Evolutionary conservation across 1,284 basidiomycete species (phyloP), one percentile per base, ranked within the genome.

Genomic region (Trametes pubescens): DNA sequence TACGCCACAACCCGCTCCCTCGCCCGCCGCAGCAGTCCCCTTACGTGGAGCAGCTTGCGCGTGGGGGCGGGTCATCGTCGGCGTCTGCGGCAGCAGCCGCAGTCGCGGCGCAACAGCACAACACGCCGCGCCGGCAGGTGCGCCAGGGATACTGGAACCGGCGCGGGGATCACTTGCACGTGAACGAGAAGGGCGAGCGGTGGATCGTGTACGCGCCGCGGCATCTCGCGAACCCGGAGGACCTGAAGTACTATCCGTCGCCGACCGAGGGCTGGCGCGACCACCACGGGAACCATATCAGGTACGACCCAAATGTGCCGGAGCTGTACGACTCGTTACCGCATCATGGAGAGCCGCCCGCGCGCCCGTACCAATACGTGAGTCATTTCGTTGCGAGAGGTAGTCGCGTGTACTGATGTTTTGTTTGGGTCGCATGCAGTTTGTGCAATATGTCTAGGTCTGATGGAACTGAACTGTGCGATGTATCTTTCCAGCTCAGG

Each of bases 91-190:
- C 72, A 66, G 51, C 70, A 65, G 8, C 70, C 69, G 40, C 55
- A 2, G 47, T 43, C 48, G 16, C 51, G 40, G 26, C 51, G 62
- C 58, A 60, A 24, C 60, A 65, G 40, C 58, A 63, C 22, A 59
- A 13, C 43, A 18, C 57, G 35, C 51, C 24, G 5, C 47, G 57
- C 9, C 65, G 59, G 58, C 43, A 21, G 47, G 66, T 82, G 16
- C 85, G 90, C 11, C 73, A 74, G 26, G 89, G 90, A 0, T 85
- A 79, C 67, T 91, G 90, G 90, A 91, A 91, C 67, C 73, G 81
- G 26, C 85, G 89, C 2, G 89, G 89, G 0, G 89, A 91, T 73
- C 84, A 90, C 68, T 79, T 90, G 57, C 64, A 64, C 47, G 85
- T 87, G 22, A 64, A 75, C 24, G 78, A 80, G 26, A 78, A 79